Evolutionary conservation across 306 rosid species (phyloP).

Genomic region (Sindora glabra): DNA sequence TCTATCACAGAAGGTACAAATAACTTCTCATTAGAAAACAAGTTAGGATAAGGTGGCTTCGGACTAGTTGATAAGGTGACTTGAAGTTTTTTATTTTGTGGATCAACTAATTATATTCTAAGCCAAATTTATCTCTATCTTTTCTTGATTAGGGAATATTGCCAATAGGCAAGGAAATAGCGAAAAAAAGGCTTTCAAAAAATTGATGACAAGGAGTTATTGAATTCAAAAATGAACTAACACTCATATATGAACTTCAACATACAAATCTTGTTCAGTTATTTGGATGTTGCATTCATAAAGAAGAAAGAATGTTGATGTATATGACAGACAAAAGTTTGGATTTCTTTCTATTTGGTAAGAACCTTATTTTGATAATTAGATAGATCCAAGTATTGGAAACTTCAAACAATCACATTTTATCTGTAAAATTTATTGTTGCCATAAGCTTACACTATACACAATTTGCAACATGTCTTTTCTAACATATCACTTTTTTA

Average conservation of each 20-base stretch:
- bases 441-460: no score
- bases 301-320: neutral
- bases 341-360: neutral
- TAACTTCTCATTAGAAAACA: neutral
- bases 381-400: no score
- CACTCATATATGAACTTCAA: neutral
- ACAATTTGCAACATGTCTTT: no score
- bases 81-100: no score
- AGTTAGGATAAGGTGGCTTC: slow-evolving; percentile 2
- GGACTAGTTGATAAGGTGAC: slow-evolving; percentile 3
- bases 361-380: no score
- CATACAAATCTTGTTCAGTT: slow-evolving; percentile 1
- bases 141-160: neutral
- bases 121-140: neutral
- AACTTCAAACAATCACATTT: no score
- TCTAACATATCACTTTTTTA: no score
- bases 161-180: neutral
- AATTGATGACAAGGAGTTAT: neutral
- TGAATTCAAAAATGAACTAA: slow-evolving; percentile 6
- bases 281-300: neutral
- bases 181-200: neutral
- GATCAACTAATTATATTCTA: neutral
- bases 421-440: no score
- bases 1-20: neutral
- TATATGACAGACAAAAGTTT: neutral